phyloP scores from a whole-genome alignment of 2,329 filamentous ascomycete species.

The Fusarium sp. region DNA sequence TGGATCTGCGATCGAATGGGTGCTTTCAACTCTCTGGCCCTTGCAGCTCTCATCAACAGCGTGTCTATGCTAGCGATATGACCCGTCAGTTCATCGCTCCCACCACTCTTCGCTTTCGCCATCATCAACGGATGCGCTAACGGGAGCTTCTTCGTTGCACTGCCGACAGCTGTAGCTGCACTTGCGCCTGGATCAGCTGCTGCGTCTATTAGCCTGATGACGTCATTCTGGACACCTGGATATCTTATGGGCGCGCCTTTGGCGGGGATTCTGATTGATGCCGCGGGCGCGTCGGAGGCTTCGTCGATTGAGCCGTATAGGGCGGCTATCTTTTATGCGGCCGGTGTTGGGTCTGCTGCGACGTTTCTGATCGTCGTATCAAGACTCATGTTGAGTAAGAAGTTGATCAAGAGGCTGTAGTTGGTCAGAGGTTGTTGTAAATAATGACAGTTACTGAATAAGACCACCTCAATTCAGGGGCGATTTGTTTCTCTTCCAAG shows the following conservation, averaged over 20 bases:
- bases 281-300: neutral
- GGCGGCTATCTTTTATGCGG: conserved; percentile 2
- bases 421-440: fast-evolving
- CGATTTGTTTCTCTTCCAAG: fast-evolving
- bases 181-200: neutral
- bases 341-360: neutral
- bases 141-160: conserved; percentile 6
- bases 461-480: fast-evolving
- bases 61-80: neutral
- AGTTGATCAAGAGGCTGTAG: neutral
- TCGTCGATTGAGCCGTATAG: neutral
- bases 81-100: neutral
- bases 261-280: neutral
- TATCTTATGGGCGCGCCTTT: neutral
- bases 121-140: conserved; percentile 5
- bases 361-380: neutral
- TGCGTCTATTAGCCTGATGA: neutral
- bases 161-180: conserved; percentile 6
- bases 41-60: neutral
- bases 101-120: neutral
- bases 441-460: too few species aligned
- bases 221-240: neutral
- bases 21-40: neutral
- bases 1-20: conserved; percentile 5
- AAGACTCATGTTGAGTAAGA: neutral